Percentiles rank a stretch among this genome's conserved stretches.
These are phyloP conservation scores for Inga oerstediana DNA, from an alignment of 306 rosid species.

Conservation along the genomic window DNA sequence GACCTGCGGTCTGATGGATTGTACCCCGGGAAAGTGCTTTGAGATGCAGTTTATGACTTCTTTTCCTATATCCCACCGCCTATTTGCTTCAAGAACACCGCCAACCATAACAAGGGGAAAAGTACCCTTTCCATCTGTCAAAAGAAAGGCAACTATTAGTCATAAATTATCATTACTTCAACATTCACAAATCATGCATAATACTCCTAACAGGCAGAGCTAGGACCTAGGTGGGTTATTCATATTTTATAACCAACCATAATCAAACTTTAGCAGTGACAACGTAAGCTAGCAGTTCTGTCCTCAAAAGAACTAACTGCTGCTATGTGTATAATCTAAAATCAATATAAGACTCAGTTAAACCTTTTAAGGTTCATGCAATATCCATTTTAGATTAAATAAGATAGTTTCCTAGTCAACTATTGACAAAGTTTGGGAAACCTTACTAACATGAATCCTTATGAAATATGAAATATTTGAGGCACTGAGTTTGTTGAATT, in stretches of 20 bases:
- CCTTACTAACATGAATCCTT: background rate
- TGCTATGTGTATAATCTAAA: background rate
- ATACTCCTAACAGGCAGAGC: slow-evolving; percentile 5
- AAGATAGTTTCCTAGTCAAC: slow-evolving; percentile 1
- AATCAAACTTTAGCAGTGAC: background rate
- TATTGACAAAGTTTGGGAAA: slow-evolving; percentile 20
- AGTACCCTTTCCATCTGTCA: slow-evolving; percentile 70
- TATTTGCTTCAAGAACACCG: slow-evolving; percentile 94
- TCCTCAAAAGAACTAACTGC: background rate
- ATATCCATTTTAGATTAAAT: slow-evolving; percentile 5
- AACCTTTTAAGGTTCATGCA: background rate
- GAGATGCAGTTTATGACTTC: slow-evolving; percentile 72
- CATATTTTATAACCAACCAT: background rate
- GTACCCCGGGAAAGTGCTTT: slow-evolving; percentile 62
- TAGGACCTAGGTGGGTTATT: slow-evolving; percentile 6
- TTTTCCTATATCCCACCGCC: slow-evolving; percentile 86
- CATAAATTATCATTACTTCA: background rate
- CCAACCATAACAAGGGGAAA: slow-evolving; percentile 98
- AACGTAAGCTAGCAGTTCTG: slow-evolving; percentile 6
- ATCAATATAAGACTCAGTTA: background rate
- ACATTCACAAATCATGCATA: background rate
- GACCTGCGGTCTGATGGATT: slow-evolving; percentile 83
- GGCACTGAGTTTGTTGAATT: background rate
- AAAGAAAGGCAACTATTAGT: background rate
- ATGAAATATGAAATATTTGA: background rate